Base-by-base conservation (phyloP, 1,139 yeast genomes). In the Kodamaea ohmeri region DNA sequence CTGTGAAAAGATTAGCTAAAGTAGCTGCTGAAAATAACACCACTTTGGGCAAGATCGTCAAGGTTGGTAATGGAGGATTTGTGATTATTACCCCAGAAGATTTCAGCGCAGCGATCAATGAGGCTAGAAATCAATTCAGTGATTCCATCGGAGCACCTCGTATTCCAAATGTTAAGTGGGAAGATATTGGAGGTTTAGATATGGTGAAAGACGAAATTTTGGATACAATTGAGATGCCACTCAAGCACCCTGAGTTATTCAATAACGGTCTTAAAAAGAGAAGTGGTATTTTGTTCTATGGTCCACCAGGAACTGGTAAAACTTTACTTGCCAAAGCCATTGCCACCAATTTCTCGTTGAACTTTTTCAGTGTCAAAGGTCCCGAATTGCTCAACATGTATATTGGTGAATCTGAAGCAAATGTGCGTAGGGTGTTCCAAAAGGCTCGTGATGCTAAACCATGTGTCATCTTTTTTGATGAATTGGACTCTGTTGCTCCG, bases 231-330 rank as follows among this genome's bases (percentile, higher is more conserved):
- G 97, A 92, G 52, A 79, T 89, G 88, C 98, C 97, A 2, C 68
- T 92, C 53, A 88, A 87, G 53, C 90, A 86, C 58, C 97, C 97
- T 0, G 95, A 89, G 50, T 66, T 90, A 39, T 90, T 90, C 61
- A 76, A 80, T 39, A 81, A 82, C 40, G 97, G 97, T 1, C 77
- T 92, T 55, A 90, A 92, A 60, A 90, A 92, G 58, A 73, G 97
- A 60, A 84, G 95, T 56, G 98, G 98, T 41, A 86, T 92, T 28
- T 65, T 92, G 47, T 89, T 92, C 56, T 92, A 92, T 61, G 98
- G 98, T 0, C 97, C 97, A 0, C 98, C 98, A 0, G 98, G 98
- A 19, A 92, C 97, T 0, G 98, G 98, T 50, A 92, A 92, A 56
- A 92, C 98, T 0, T 69, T 92, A 31, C 70, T 92, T 43, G 97